phyloP scores from a whole-genome alignment of 2,329 filamentous ascomycete genomes.

The Pezizomycotina sp. region DNA sequence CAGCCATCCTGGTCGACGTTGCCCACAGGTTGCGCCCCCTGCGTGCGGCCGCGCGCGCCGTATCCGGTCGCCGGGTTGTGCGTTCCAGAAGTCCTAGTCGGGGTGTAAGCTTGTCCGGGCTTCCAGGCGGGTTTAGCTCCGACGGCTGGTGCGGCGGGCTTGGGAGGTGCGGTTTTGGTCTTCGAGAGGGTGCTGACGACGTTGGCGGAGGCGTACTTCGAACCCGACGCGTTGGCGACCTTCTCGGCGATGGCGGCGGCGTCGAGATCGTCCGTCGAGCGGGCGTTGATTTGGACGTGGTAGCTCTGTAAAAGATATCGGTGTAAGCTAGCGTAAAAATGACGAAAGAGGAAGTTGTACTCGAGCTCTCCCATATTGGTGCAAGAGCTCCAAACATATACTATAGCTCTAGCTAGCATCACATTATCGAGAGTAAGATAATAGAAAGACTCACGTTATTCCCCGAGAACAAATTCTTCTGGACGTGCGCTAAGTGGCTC shows the following conservation, averaged over 20 bases:
- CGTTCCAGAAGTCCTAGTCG: slow-evolving; percentile 45
- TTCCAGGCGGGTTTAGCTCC: slow-evolving; percentile 45
- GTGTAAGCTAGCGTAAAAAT: slow-evolving; percentile 15
- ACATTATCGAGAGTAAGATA: too few species aligned
- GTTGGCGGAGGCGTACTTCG: slow-evolving; percentile 76
- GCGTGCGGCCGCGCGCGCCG: slow-evolving; percentile 37
- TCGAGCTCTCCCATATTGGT: too few species aligned
- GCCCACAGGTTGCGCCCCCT: slow-evolving; percentile 37
- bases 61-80: slow-evolving; percentile 24
- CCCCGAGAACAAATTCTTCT: too few species aligned
- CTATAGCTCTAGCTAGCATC: too few species aligned
- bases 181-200: slow-evolving; percentile 38
- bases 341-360: neutral
- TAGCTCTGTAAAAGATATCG: slow-evolving; percentile 46
- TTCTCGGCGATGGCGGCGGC: slow-evolving; percentile 82
- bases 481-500: slow-evolving; percentile 74
- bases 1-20: slow-evolving; percentile 73
- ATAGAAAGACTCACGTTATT: too few species aligned
- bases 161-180: slow-evolving; percentile 34
- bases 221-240: slow-evolving; percentile 81
- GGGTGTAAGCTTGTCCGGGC: slow-evolving; percentile 83
- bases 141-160: slow-evolving; percentile 36
- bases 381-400: too few species aligned
- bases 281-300: slow-evolving; percentile 91
- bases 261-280: slow-evolving; percentile 74